These are phyloP conservation scores for Monosporascus sp. DNA, from an alignment of 2,329 filamentous ascomycete species.

Conservation along the genomic window DNA sequence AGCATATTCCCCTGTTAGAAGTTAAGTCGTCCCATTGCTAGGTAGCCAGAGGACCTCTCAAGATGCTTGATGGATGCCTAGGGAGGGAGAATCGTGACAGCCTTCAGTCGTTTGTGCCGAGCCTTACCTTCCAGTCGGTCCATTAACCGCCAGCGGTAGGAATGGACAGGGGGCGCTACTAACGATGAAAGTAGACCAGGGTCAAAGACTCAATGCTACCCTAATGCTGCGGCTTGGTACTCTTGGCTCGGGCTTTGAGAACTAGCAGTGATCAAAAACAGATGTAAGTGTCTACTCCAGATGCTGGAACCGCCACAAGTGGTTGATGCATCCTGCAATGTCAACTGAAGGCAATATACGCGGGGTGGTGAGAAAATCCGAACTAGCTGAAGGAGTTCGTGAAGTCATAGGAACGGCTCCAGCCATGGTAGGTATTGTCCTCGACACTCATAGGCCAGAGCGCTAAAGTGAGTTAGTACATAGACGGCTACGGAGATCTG, in stretches of 20 bases:
- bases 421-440: not conserved
- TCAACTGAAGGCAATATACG: too few relatives aligned
- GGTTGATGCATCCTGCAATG: not conserved
- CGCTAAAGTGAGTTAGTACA: not conserved
- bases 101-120: not conserved
- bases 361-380: too few relatives aligned
- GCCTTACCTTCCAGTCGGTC: not conserved
- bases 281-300: not conserved
- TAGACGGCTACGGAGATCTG: not conserved
- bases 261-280: not conserved
- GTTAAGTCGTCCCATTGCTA: not conserved
- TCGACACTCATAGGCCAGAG: not conserved
- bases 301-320: not conserved
- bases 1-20: not conserved
- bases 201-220: too few relatives aligned
- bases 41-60: not conserved
- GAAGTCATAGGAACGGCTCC: too few relatives aligned
- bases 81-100: not conserved
- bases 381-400: too few relatives aligned
- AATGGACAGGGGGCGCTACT: not conserved
- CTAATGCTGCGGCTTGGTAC: too few relatives aligned
- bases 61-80: too few relatives aligned
- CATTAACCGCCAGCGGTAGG: not conserved
- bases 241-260: too few relatives aligned
- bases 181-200: too few relatives aligned